These are phyloP conservation scores for Boletus edulis DNA, from an alignment of 768 basidiomycete species.

Conservation along the genomic window DNA sequence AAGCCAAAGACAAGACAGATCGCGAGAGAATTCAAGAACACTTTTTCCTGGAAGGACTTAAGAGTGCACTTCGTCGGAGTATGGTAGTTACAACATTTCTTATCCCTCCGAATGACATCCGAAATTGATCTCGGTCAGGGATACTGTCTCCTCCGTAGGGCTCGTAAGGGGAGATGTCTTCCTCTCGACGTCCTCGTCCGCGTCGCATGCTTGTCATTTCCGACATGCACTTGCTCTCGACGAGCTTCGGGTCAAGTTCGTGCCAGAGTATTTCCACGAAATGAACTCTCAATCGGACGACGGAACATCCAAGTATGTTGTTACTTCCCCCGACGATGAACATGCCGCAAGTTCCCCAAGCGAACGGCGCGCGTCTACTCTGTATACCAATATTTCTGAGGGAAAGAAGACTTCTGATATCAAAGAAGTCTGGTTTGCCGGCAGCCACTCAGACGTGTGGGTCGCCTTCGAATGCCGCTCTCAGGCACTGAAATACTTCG, in stretches of 20 bases:
- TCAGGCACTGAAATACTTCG: not conserved
- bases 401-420: slow-evolving; percentile 22
- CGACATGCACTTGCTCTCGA: slow-evolving; percentile 16
- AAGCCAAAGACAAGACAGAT: slow-evolving; percentile 15
- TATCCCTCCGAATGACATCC: not conserved
- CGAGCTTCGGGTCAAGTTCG: slow-evolving; percentile 42
- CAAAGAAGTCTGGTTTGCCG: slow-evolving; percentile 71
- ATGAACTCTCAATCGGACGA: slow-evolving; percentile 19
- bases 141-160: slow-evolving; percentile 13
- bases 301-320: slow-evolving; percentile 14
- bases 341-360: not conserved
- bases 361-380: not conserved
- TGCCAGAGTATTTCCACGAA: slow-evolving; percentile 37
- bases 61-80: slow-evolving; percentile 5
- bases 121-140: not conserved
- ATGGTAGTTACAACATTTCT: not conserved
- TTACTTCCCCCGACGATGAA: not conserved
- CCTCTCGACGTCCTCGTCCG: slow-evolving; percentile 3
- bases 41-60: slow-evolving; percentile 27
- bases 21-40: slow-evolving; percentile 37
- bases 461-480: not conserved
- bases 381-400: not conserved
- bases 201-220: slow-evolving; percentile 10
- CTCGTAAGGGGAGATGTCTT: slow-evolving; percentile 5
- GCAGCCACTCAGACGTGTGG: slow-evolving; percentile 38